Evolutionary conservation across 805 yeast genomes (phyloP).

Genomic region (Candida suzukii): DNA sequence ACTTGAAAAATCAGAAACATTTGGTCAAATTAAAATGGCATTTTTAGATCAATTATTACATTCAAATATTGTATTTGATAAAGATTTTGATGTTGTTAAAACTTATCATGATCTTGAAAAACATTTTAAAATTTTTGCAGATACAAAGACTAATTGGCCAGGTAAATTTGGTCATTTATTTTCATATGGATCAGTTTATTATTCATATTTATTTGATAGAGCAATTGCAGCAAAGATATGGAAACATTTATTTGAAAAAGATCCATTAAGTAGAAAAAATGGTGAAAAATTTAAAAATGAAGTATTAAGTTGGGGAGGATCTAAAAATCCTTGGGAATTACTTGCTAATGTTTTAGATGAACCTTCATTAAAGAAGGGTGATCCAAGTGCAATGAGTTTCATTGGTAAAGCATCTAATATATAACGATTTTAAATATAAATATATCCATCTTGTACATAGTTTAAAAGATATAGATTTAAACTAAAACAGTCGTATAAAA

Average conservation of each 20-base stretch:
- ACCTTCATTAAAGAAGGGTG: slow-evolving; percentile 58
- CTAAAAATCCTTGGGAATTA: slow-evolving; percentile 82
- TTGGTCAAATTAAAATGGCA: slow-evolving; percentile 87
- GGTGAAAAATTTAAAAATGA: slow-evolving; percentile 69
- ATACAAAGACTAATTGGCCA: slow-evolving; percentile 75
- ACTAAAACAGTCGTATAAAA: too few species aligned
- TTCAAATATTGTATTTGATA: slow-evolving; percentile 30
- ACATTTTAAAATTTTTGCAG: slow-evolving; percentile 55
- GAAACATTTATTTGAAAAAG: slow-evolving; percentile 57
- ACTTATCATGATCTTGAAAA: slow-evolving; percentile 63
- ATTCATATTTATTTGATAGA: slow-evolving; percentile 84
- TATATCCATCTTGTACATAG: too few species aligned
- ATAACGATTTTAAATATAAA: too few species aligned
- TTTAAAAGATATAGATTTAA: too few species aligned
- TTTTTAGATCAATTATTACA: slow-evolving; percentile 80
- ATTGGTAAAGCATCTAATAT: slow-evolving; percentile 27
- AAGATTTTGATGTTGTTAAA: slow-evolving; percentile 47
- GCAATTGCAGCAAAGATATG: slow-evolving; percentile 88
- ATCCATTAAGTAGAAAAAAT: slow-evolving; percentile 65
- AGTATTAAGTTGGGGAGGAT: slow-evolving; percentile 90
- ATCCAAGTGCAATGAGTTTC: slow-evolving; percentile 57
- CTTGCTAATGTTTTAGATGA: slow-evolving; percentile 71
- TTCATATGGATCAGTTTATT: slow-evolving; percentile 91
- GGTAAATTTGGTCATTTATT: slow-evolving; percentile 91
- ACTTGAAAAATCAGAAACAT: slow-evolving; percentile 65